Evolutionary conservation across 1,139 yeast genomes (phyloP), one percentile per base, ranked within the genome.

Genomic region (Wickerhamiella infanticola): DNA sequence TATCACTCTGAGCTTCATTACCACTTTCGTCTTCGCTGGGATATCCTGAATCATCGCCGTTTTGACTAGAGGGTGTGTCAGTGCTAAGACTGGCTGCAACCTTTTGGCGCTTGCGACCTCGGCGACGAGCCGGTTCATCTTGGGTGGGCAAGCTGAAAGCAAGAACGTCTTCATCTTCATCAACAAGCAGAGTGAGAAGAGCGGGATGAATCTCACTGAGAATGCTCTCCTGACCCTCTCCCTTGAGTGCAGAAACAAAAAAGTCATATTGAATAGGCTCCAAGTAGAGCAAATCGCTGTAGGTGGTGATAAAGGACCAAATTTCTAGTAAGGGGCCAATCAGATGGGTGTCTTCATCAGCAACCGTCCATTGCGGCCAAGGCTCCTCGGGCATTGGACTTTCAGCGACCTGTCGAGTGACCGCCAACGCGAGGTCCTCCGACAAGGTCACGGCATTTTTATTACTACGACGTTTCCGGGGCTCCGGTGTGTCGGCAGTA

Each of bases 271-370:
- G 79, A 53, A 83, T 80, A 0, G 82, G 74, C 57, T 81, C 88
- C 24, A 84, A 65, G 13, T 72, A 61, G 43, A 82, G 64, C 1
- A 83, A 77, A 33, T 71, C 71, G 53, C 77, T 77, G 58, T 79
- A 84, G 45, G 82, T 73, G 57, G 83, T 83, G 42, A 83, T 63
- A 54, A 84, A 84, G 5, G 75, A 67, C 94, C 94, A 84, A 3
- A 73, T 63, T 58, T 81, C 88, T 36, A 84, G 53, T 29, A 64
- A 47, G 4, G 53, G 46, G 26, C 63, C 60, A 5, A 58, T 50
- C 4, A 53, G 45, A 31, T 46, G 40, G 18, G 36, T 37, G 5
- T 39, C 41, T n/a, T 50, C 55, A 31, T 45, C 43, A 6, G 50
- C 53, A 36, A 44, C 51, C 8, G 48, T 47, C 57, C 57, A 52